Evolutionary conservation across 257 asterid genomes (phyloP), one percentile per base, ranked within the genome.

Genomic region (Jacaranda copaia): DNA sequence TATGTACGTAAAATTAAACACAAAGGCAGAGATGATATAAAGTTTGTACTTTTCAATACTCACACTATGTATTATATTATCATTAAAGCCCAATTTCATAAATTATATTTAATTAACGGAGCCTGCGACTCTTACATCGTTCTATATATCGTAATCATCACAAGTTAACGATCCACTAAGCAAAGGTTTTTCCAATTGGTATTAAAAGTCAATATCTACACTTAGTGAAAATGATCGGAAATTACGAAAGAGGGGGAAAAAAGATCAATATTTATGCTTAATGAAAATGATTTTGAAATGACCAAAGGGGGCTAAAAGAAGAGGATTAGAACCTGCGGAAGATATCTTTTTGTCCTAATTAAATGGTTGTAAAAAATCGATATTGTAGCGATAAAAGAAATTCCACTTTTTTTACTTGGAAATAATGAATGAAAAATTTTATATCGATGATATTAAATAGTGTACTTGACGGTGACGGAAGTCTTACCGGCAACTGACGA

Each of bases 401-500:
- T 25, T 25, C 2, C 32, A 25, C 1, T 25, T 25, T 40, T 40
- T 40, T 40, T 1, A 68, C 11, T 45, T 35, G 35, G n/a, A 35
- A 70, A 36, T 42, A 2, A 39, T 9, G 3, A 49, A n/a, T 36
- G 66, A 9, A 15, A 53, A 55, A 38, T 55, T 25, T 25, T 25
- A 39, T 0, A 53, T 5, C 10, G 13, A 65, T 38, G 20, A 63
- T 14, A n/a, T 19, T 11, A 4, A 55, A 6, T 36, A 56, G 35
- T 16, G 70, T n/a, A 51, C 9, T 56, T 69, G 78, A 83, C 69
- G 72, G 87, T 81, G 58, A 86, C 78, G 76, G 77, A 48, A 58
- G 68, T 63, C 82, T 84, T 91, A 93, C 98, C 91, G 98, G 97
- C 79, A 91, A 77, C 59, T 82, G 87, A 81, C 92, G 93, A 62